Conservation (phyloP, 2,329 filamentous ascomycete species). For the Aaosphaeria arxii region DNA sequence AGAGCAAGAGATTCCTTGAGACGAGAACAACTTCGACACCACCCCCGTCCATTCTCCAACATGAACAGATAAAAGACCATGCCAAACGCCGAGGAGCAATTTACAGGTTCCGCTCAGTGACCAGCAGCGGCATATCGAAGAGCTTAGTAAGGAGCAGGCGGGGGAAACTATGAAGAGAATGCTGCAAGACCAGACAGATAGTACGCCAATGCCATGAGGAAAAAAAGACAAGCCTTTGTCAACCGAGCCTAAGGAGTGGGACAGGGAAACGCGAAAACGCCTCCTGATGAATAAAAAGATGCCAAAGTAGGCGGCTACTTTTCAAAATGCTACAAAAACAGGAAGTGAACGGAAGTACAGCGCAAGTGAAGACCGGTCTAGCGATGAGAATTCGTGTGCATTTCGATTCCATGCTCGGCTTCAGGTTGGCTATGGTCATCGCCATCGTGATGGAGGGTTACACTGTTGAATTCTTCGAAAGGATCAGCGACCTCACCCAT, state of each 20-base stretch:
- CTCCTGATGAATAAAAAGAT: constrained; percentile 7
- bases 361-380: too few species aligned
- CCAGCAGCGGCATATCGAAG: too few species aligned
- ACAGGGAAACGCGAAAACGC: constrained; percentile 21
- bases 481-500: constrained; percentile 81
- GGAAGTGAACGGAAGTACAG: too few species aligned
- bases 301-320: neutral
- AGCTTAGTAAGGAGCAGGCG: too few species aligned
- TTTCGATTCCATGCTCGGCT: constrained; percentile 14
- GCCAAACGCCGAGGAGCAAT: neutral
- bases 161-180: constrained; percentile 3
- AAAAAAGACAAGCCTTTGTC: constrained; percentile 13
- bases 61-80: neutral
- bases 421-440: constrained; percentile 60
- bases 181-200: neutral
- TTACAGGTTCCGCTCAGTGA: too few species aligned
- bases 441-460: constrained; percentile 94
- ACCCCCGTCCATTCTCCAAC: neutral
- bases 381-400: constrained; percentile 12
- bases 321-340: too few species aligned
- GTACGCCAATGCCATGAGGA: constrained; percentile 12
- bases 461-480: constrained; percentile 98
- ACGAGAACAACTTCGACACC: too few species aligned
- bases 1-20: too few species aligned
- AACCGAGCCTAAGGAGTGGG: constrained; percentile 24